Percentiles rank a stretch among this genome's conserved stretches.
Evolutionary conservation across 2,329 filamentous ascomycete species (phyloP).

Genomic region (Penicillium sp.): DNA sequence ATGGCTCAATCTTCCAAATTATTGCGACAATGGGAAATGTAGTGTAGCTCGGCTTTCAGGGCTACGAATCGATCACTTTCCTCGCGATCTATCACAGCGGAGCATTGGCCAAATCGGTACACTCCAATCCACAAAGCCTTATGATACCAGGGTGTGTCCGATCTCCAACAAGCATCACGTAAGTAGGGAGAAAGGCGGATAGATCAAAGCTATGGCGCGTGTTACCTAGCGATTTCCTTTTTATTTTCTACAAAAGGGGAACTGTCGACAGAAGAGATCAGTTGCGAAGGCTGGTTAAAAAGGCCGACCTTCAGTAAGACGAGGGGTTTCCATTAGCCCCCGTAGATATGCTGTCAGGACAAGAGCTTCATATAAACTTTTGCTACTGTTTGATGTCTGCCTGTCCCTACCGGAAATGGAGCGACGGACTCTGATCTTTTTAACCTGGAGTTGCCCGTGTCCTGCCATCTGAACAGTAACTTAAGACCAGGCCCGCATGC

Average conservation of each 20-base stretch:
- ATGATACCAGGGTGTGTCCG: no score
- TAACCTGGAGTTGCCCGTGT: neutral
- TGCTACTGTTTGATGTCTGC: neutral
- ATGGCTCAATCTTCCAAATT: neutral
- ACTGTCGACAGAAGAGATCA: no score
- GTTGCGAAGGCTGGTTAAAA: no score
- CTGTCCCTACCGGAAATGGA: neutral
- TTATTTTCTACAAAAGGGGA: no score
- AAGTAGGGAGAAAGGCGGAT: no score
- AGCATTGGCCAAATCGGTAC: neutral
- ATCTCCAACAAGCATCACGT: no score
- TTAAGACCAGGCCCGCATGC: neutral
- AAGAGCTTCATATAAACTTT: neutral
- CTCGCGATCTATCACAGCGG: constrained; percentile 6
- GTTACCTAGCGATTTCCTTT: no score
- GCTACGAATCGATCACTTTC: neutral
- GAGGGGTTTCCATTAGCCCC: no score
- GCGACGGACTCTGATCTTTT: no score
- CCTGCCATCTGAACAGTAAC: neutral
- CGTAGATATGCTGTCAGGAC: neutral
- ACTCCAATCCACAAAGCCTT: neutral
- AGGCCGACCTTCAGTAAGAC: neutral
- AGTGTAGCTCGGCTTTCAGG: neutral
- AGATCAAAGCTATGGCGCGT: no score
- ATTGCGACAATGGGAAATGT: neutral